Conservation (phyloP, 768 basidiomycete genomes). For the Grammothele lineata region DNA sequence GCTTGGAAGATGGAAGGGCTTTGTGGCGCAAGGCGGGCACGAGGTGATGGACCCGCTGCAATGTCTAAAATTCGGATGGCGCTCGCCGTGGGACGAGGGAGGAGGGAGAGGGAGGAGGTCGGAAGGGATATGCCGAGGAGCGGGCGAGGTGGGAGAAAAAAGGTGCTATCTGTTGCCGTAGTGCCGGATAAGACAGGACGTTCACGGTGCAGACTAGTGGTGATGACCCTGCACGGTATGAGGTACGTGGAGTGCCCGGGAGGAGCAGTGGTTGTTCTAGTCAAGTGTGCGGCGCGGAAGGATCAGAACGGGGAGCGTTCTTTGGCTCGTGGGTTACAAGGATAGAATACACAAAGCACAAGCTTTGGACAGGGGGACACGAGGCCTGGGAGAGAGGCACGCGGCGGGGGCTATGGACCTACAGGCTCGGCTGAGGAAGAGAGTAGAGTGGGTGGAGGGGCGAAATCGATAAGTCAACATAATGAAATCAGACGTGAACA, state of each 20-base stretch:
- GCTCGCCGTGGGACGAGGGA: constrained; percentile 5
- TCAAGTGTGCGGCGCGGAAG: no score
- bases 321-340: no score
- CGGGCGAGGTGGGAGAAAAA: constrained; percentile 2
- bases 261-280: no score
- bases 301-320: no score
- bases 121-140: constrained; percentile 13
- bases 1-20: constrained; percentile 13
- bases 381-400: background rate
- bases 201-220: constrained; percentile 6
- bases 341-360: no score
- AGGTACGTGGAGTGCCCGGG: constrained; percentile 16
- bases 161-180: constrained; percentile 4
- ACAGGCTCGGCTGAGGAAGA: no score
- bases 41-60: constrained; percentile 13
- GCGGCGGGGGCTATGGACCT: constrained; percentile 6
- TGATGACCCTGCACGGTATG: constrained; percentile 18
- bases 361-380: background rate
- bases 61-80: constrained; percentile 8
- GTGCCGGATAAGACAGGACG: constrained; percentile 11
- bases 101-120: background rate
- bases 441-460: no score
- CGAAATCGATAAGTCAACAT: constrained; percentile 14
- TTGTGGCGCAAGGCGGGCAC: constrained; percentile 16
- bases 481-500: constrained; percentile 19